phyloP scores from a whole-genome alignment of 192 early-diverging fungal species.

The Thamnidium elegans region DNA sequence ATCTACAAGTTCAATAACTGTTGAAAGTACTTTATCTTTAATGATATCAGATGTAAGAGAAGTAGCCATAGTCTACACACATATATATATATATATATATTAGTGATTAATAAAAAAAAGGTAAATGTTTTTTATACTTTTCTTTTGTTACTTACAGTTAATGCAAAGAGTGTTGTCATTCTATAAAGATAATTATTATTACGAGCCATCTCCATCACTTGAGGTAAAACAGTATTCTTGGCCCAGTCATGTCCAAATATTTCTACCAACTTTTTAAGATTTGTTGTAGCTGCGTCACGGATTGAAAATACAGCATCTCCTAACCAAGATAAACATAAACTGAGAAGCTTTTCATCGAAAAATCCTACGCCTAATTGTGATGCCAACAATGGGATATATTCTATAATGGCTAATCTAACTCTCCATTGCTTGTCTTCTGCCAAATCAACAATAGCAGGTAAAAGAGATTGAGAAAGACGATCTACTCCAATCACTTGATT shows the following conservation, averaged over 20 bases:
- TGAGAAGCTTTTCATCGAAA: constrained; percentile 94
- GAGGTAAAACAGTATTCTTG: constrained; percentile 88
- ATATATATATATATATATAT: background rate
- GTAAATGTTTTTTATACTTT: background rate
- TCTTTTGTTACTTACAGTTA: constrained; percentile 62
- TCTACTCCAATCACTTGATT: constrained; percentile 98
- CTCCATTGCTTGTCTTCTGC: constrained; percentile 99
- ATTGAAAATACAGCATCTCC: constrained; percentile 96
- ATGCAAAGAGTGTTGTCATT: constrained; percentile 96
- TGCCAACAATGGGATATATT: constrained; percentile 97
- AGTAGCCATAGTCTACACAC: constrained; percentile 72
- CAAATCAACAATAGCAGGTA: constrained; percentile 97
- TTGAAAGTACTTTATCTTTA: constrained; percentile 85
- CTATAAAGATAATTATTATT: constrained; percentile 95
- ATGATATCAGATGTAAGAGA: constrained; percentile 87
- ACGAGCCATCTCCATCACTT: constrained; percentile 84
- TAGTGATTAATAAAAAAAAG: too few species aligned
- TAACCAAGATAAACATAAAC: constrained; percentile 97
- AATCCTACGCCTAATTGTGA: constrained; percentile 93
- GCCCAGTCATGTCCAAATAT: constrained; percentile 99
- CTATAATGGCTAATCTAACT: constrained; percentile 97
- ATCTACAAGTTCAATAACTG: constrained; percentile 74
- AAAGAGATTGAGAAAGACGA: constrained; percentile 90
- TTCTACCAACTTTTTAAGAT: constrained; percentile 93
- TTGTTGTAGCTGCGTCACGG: constrained; percentile 93